Conservation (phyloP, 805 yeast species). For the Teunomyces cretensis region DNA sequence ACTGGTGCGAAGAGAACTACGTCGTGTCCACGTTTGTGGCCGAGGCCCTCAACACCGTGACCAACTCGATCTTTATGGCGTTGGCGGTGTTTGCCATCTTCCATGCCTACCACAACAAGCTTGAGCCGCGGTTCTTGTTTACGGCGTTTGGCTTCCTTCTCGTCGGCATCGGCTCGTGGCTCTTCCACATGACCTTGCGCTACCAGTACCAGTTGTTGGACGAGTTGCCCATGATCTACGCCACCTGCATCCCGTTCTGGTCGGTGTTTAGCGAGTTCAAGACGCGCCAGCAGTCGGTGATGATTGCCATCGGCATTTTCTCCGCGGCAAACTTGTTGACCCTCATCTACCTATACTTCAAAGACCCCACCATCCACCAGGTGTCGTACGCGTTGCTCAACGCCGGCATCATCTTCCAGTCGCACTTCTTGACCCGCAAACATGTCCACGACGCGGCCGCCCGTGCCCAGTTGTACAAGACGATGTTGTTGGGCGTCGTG, state of each 20-base stretch:
- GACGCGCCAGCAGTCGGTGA: slow-evolving; percentile 34
- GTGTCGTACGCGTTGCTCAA: slow-evolving; percentile 78
- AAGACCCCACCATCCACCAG: slow-evolving; percentile 89
- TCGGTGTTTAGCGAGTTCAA: slow-evolving; percentile 65
- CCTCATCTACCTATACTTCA: slow-evolving; percentile 64
- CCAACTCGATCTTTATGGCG: slow-evolving; percentile 59
- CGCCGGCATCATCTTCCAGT: slow-evolving; percentile 64
- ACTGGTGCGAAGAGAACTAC: slow-evolving; percentile 98
- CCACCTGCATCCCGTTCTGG: slow-evolving; percentile 95
- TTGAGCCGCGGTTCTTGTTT: slow-evolving; percentile 70
- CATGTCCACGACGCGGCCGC: slow-evolving; percentile 54
- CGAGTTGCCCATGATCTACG: slow-evolving; percentile 97
- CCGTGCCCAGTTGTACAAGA: slow-evolving; percentile 47
- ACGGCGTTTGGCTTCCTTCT: slow-evolving; percentile 77
- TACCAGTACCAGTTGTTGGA: slow-evolving; percentile 90
- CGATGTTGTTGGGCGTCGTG: slow-evolving; percentile 59
- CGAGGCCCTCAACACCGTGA: slow-evolving; percentile 82
- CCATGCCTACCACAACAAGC: slow-evolving; percentile 56
- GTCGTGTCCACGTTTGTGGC: slow-evolving; percentile 84
- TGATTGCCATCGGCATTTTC: slow-evolving; percentile 48
- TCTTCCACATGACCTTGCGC: slow-evolving; percentile 92
- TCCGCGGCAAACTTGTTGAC: slow-evolving; percentile 64
- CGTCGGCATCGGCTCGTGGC: slow-evolving; percentile 93
- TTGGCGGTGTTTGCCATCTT: slow-evolving; percentile 63
- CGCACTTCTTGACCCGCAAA: slow-evolving; percentile 49